Conservation (phyloP, 768 basidiomycete genomes). For the Clitopilus passeckerianus region DNA sequence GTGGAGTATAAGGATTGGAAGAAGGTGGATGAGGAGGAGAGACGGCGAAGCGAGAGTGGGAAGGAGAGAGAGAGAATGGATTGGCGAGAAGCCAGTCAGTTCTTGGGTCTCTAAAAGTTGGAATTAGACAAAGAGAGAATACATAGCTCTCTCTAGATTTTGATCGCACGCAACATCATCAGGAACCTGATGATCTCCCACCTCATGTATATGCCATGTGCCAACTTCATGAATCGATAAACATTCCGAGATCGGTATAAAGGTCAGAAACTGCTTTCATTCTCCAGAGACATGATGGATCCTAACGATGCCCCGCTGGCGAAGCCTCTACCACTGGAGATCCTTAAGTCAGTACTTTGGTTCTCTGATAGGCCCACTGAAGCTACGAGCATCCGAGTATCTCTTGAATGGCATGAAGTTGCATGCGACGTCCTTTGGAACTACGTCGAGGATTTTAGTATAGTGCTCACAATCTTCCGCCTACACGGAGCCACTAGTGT, state of each 20-base stretch:
- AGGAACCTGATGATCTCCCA: no score
- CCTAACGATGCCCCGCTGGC: not conserved
- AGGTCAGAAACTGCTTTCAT: not conserved
- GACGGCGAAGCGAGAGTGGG: conserved; percentile 48
- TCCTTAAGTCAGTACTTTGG: not conserved
- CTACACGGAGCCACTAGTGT: no score
- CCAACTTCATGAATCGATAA: no score
- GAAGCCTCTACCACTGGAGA: not conserved
- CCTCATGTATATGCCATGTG: no score
- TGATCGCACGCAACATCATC: no score
- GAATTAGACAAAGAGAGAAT: not conserved
- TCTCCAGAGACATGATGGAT: not conserved
- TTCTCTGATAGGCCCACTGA: not conserved
- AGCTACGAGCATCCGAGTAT: not conserved
- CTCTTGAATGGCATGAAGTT: not conserved
- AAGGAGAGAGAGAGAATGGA: conserved; percentile 78
- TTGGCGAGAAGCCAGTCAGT: conserved; percentile 52
- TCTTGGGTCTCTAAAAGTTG: conserved; percentile 10
- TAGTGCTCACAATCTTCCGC: not conserved
- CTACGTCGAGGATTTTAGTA: not conserved
- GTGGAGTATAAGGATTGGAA: conserved; percentile 75
- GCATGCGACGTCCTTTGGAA: not conserved
- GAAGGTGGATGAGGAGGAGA: conserved; percentile 67
- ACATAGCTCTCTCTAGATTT: no score
- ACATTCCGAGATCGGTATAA: no score